These are phyloP conservation scores for Panicum virgatum DNA, from an alignment of 202 grass and related monocot genomes.

Conservation along the genomic window DNA sequence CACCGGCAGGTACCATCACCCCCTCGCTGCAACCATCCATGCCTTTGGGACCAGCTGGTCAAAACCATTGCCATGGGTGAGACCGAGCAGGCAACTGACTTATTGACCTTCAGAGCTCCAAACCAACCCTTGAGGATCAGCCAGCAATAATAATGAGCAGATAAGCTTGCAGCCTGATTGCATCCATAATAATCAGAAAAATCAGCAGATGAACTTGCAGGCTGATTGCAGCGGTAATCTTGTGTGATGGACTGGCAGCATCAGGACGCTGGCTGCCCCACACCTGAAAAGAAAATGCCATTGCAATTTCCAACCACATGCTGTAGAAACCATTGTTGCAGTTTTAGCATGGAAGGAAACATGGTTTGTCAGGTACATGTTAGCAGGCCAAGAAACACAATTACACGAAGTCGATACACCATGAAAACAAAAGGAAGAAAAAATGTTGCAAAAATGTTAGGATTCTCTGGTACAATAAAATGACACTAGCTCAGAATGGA, in stretches of 20 bases:
- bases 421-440: neutral
- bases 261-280: conserved; percentile 14
- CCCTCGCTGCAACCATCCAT: conserved; percentile 3
- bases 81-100: neutral
- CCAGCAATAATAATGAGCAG: neutral
- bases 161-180: neutral
- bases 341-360: neutral
- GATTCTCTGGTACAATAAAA: neutral
- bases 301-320: conserved; percentile 4
- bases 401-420: neutral
- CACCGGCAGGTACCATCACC: conserved; percentile 39
- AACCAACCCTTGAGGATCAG: conserved; percentile 26
- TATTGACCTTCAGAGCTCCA: conserved; percentile 24
- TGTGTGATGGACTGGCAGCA: conserved; percentile 4
- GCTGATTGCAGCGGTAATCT: conserved; percentile 4
- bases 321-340: neutral
- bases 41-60: conserved; percentile 50
- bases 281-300: conserved; percentile 12
- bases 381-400: neutral
- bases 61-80: conserved; percentile 26
- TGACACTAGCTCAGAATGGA: conserved; percentile 6
- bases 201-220: conserved; percentile 16
- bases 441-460: neutral
- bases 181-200: no score
- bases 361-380: neutral